These are phyloP conservation scores for Bruguiera gymnorhiza DNA, from an alignment of 345 rosid genomes.

Conservation along the genomic window DNA sequence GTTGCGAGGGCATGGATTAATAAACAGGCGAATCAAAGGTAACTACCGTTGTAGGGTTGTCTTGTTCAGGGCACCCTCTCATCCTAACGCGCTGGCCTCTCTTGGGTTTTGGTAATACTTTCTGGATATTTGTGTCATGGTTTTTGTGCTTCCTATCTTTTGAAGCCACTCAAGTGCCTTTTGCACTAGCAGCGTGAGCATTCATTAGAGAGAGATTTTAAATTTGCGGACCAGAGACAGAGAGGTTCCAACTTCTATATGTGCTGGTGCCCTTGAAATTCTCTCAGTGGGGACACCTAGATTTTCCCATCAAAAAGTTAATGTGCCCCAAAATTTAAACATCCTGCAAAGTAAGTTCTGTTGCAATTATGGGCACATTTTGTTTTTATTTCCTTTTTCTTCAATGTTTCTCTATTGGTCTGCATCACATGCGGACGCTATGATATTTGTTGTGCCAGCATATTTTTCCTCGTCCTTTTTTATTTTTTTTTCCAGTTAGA, in stretches of 20 bases:
- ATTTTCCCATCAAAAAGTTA: background rate
- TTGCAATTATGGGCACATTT: no score
- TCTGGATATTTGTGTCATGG: constrained; percentile 18
- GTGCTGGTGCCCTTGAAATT: background rate
- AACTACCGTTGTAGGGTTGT: background rate
- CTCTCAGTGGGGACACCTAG: background rate
- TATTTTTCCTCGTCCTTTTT: no score
- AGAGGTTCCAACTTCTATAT: background rate
- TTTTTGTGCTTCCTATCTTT: constrained; percentile 9
- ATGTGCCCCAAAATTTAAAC: constrained; percentile 24
- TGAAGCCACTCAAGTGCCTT: background rate
- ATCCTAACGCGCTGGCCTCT: background rate
- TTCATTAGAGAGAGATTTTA: background rate
- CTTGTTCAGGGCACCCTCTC: constrained; percentile 15
- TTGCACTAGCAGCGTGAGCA: background rate
- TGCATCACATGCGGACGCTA: no score
- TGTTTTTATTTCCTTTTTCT: no score
- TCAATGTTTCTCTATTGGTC: no score
- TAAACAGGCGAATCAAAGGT: constrained; percentile 15
- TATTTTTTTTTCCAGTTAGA: no score
- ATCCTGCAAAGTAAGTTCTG: background rate
- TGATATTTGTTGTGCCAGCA: no score
- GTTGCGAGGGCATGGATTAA: background rate
- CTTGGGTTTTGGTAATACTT: constrained; percentile 18
- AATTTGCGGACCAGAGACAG: background rate